phyloP scores from a whole-genome alignment of 805 yeast species.

The Kazachstania taianensis region DNA sequence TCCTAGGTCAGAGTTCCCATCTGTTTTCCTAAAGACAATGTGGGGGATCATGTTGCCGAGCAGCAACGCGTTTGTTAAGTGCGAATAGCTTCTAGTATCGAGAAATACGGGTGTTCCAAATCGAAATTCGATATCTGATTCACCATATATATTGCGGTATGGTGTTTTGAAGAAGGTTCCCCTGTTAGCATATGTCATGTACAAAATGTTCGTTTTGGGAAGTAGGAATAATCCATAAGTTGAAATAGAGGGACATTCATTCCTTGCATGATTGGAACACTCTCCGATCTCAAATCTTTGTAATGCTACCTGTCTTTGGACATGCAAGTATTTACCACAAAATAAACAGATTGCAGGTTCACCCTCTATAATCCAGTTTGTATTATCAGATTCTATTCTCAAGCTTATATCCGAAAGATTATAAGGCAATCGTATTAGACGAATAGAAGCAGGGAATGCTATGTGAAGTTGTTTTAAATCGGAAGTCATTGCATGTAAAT shows the following conservation, averaged over 20 bases:
- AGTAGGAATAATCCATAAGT: conserved; percentile 22
- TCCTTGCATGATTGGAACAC: conserved; percentile 60
- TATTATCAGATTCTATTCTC: conserved; percentile 6
- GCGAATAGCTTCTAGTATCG: conserved; percentile 50
- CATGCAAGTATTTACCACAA: conserved; percentile 60
- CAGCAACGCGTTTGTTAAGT: conserved; percentile 61
- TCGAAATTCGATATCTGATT: conserved; percentile 61
- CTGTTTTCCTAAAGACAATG: conserved; percentile 68
- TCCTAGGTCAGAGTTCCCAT: conserved; percentile 72
- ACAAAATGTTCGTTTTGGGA: conserved; percentile 23
- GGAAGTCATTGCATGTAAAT: background rate
- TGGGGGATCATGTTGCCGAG: conserved; percentile 70
- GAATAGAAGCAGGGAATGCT: conserved; percentile 6
- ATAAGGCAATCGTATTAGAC: conserved; percentile 8
- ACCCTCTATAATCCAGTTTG: conserved; percentile 30
- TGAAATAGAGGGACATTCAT: conserved; percentile 39
- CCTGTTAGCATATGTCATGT: conserved; percentile 49
- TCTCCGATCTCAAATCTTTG: conserved; percentile 56
- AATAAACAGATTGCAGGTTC: conserved; percentile 84
- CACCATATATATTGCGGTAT: conserved; percentile 79
- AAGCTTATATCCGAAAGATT: conserved; percentile 8
- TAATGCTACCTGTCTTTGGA: conserved; percentile 44
- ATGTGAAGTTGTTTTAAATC: background rate
- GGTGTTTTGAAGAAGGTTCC: conserved; percentile 86
- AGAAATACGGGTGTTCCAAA: conserved; percentile 64